These are phyloP conservation scores for Globisporangium nagaii DNA, from an alignment of 352 stramenopile genomes.

Conservation along the genomic window DNA sequence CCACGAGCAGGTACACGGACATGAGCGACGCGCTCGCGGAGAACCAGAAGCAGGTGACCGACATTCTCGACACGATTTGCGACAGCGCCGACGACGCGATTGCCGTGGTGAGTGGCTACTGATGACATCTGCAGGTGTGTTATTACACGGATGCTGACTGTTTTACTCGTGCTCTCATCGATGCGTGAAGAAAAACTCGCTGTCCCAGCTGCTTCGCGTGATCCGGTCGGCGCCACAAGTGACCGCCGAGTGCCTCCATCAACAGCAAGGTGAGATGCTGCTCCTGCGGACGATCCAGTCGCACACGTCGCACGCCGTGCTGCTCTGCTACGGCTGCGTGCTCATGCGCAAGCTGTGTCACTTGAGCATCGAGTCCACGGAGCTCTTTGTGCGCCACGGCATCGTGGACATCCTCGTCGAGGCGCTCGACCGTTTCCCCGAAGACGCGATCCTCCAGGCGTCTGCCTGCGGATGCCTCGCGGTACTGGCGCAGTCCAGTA, in stretches of 20 bases:
- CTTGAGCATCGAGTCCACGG: conserved; percentile 51
- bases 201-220: conserved; percentile 55
- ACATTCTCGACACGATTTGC: conserved; percentile 41
- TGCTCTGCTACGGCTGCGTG: conserved; percentile 73
- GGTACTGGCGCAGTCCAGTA: conserved; percentile 49
- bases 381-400: conserved; percentile 58
- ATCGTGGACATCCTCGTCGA: conserved; percentile 47
- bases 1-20: conserved; percentile 29
- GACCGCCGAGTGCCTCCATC: conserved; percentile 58
- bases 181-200: conserved; percentile 52
- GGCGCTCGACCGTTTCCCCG: conserved; percentile 42
- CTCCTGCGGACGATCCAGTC: conserved; percentile 53
- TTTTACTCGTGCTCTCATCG: not conserved
- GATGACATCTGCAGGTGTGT: not conserved
- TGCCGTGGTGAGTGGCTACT: conserved; percentile 31
- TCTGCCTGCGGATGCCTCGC: conserved; percentile 60
- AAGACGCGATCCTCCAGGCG: conserved; percentile 65
- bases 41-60: conserved; percentile 49
- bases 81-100: conserved; percentile 31
- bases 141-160: not conserved
- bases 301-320: conserved; percentile 53
- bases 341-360: conserved; percentile 73
- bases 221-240: conserved; percentile 58
- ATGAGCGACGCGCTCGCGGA: conserved; percentile 39
- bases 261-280: conserved; percentile 47